These are phyloP conservation scores for Hypoxylon sp. DNA, from an alignment of 2,329 filamentous ascomycete genomes.

Conservation along the genomic window DNA sequence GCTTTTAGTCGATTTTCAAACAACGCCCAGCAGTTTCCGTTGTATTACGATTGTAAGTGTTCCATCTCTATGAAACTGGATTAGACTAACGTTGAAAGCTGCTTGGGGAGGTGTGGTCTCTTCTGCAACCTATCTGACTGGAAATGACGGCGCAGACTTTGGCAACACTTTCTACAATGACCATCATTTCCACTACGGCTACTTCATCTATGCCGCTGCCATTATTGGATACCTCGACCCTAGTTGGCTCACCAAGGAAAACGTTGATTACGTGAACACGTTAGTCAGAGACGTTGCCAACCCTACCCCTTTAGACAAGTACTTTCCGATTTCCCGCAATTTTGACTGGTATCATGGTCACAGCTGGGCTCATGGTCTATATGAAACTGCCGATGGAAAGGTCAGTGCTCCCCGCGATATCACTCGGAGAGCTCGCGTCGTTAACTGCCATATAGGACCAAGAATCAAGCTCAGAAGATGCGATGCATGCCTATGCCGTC, in stretches of 20 bases:
- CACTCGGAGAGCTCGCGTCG: neutral
- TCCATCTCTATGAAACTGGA: neutral
- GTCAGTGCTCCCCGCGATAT: conserved; percentile 50
- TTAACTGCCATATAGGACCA: conserved; percentile 64
- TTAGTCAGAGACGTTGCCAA: conserved; percentile 88
- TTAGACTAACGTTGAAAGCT: conserved; percentile 54
- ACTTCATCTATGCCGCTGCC: conserved; percentile 89
- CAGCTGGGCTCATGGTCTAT: conserved; percentile 89
- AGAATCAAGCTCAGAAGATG: conserved; percentile 92
- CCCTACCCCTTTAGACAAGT: conserved; percentile 75
- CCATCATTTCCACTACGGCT: conserved; percentile 84
- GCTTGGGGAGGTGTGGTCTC: conserved; percentile 87
- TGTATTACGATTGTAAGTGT: conserved; percentile 72
- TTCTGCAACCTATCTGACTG: conserved; percentile 77
- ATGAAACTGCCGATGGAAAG: conserved; percentile 79
- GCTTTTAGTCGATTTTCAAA: conserved; percentile 75
- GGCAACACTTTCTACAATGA: conserved; percentile 90
- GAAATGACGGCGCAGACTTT: conserved; percentile 81
- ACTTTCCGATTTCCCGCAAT: conserved; percentile 83
- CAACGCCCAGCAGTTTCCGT: conserved; percentile 76
- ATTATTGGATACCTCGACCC: conserved; percentile 85
- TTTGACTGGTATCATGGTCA: conserved; percentile 98
- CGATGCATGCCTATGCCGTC: conserved; percentile 86
- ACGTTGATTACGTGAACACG: conserved; percentile 84
- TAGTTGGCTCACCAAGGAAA: conserved; percentile 74